Evolutionary conservation across 768 basidiomycete species (phyloP).

Genomic region (Mycena chlorophos): DNA sequence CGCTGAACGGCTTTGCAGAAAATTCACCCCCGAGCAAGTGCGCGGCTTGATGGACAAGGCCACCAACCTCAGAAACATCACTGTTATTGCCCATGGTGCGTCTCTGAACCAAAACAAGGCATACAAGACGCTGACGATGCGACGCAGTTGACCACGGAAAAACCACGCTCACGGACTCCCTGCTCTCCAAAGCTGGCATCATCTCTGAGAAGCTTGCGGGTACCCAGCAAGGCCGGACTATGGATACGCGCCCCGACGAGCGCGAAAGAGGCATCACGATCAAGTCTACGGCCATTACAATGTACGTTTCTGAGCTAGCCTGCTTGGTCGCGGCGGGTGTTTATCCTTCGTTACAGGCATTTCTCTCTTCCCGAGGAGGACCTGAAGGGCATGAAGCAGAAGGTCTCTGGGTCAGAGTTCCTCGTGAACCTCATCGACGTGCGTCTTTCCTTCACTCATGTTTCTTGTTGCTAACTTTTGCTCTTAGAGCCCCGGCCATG

Average conservation of each 20-base stretch:
- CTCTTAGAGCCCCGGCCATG: constrained; percentile 80
- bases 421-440: constrained; percentile 99
- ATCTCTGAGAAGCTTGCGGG: constrained; percentile 75
- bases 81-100: constrained; percentile 68
- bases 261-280: constrained; percentile 99
- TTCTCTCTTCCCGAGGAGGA: constrained; percentile 93
- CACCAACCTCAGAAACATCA: constrained; percentile 71
- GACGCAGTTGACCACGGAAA: constrained; percentile 96
- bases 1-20: too few species aligned
- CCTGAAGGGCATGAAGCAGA: constrained; percentile 79
- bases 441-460: neutral
- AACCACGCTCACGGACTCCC: constrained; percentile 97
- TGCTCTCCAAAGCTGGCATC: constrained; percentile 99
- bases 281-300: constrained; percentile 97
- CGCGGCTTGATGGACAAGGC: constrained; percentile 84
- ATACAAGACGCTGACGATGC: constrained; percentile 11
- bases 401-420: constrained; percentile 92
- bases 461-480: neutral
- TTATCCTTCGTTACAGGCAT: constrained; percentile 61
- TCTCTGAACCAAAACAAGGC: constrained; percentile 12
- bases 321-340: neutral
- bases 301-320: neutral
- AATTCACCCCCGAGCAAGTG: constrained; percentile 60
- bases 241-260: constrained; percentile 95
- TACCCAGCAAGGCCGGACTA: constrained; percentile 94